Percentiles rank a stretch among this genome's conserved stretches.
These are phyloP conservation scores for Metschnikowia baotianmanensis DNA, from an alignment of 805 yeast species.

Conservation along the genomic window DNA sequence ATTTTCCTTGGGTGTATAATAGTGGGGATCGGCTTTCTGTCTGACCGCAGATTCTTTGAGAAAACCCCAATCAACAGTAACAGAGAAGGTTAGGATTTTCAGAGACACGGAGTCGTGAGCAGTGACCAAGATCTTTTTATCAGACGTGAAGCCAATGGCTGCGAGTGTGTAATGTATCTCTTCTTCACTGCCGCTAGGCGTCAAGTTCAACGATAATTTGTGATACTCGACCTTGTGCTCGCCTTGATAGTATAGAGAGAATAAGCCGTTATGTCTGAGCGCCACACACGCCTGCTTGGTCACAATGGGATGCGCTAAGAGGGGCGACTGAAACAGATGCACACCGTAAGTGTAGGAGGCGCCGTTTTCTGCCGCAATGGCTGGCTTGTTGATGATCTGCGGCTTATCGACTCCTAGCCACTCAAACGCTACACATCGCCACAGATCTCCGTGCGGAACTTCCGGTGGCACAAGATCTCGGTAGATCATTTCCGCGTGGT, in stretches of 20 bases:
- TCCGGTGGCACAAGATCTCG: constrained; percentile 32
- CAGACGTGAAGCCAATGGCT: constrained; percentile 51
- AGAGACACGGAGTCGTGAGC: constrained; percentile 37
- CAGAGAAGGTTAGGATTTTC: constrained; percentile 39
- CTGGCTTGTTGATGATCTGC: constrained; percentile 58
- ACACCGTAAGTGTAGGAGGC: constrained; percentile 51
- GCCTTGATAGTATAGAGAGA: constrained; percentile 61
- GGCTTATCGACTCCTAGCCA: constrained; percentile 80
- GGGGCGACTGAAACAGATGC: constrained; percentile 55
- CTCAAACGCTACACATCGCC: constrained; percentile 45
- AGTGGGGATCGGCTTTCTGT: constrained; percentile 47
- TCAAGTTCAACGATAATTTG: constrained; percentile 30
- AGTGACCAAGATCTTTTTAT: constrained; percentile 44
- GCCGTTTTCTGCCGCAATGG: constrained; percentile 33
- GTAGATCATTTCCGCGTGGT: constrained; percentile 48
- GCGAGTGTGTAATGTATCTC: constrained; percentile 29
- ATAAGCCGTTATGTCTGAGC: constrained; percentile 59
- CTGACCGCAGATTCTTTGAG: constrained; percentile 46
- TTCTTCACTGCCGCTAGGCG: constrained; percentile 10
- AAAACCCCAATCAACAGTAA: constrained; percentile 57
- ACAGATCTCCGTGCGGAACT: constrained; percentile 8
- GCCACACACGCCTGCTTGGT: constrained; percentile 71
- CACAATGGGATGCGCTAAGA: constrained; percentile 64
- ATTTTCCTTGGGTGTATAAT: constrained; percentile 46
- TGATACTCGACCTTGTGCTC: constrained; percentile 59